A percentile compares a stretch with the other conserved stretches of the same genome.
These are phyloP conservation scores for Candida rishiriensis DNA, from an alignment of 805 yeast genomes.

Conservation along the genomic window DNA sequence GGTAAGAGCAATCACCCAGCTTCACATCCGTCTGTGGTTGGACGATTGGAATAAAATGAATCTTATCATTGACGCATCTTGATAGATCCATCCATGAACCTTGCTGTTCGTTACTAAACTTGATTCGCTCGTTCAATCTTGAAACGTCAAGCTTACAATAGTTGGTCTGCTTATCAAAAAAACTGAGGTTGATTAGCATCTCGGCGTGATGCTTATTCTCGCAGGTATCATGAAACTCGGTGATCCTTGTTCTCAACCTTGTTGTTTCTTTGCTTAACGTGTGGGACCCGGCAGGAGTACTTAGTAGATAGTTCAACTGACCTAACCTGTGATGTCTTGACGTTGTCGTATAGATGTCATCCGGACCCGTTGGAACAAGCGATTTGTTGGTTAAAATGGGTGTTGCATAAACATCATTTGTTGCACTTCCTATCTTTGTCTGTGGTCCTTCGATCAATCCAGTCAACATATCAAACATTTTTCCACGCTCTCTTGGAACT, in stretches of 20 bases:
- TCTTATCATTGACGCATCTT: conserved; percentile 32
- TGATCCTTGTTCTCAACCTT: conserved; percentile 31
- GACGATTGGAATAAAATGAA: conserved; percentile 52
- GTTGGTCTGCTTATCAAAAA: conserved; percentile 22
- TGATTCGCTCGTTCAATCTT: conserved; percentile 12
- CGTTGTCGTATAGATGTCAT: conserved; percentile 28
- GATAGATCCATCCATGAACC: conserved; percentile 17
- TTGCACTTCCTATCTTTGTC: conserved; percentile 5
- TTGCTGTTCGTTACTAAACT: not conserved
- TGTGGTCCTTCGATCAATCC: conserved; percentile 20
- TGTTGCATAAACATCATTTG: conserved; percentile 21
- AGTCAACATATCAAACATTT: conserved; percentile 14
- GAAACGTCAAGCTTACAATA: conserved; percentile 27
- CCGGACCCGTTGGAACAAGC: conserved; percentile 16
- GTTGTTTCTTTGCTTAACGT: conserved; percentile 37
- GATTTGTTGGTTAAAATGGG: conserved; percentile 15
- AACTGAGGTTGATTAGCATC: conserved; percentile 17
- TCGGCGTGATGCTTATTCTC: conserved; percentile 35
- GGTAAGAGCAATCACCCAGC: conserved; percentile 87
- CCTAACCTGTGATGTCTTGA: conserved; percentile 20
- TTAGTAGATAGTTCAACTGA: conserved; percentile 23
- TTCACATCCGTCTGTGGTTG: conserved; percentile 60
- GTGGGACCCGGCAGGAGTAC: conserved; percentile 33
- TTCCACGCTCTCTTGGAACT: conserved; percentile 18
- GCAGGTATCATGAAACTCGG: conserved; percentile 50